Base-by-base conservation (phyloP, 768 basidiomycete species). In the Auricularia sp. region DNA sequence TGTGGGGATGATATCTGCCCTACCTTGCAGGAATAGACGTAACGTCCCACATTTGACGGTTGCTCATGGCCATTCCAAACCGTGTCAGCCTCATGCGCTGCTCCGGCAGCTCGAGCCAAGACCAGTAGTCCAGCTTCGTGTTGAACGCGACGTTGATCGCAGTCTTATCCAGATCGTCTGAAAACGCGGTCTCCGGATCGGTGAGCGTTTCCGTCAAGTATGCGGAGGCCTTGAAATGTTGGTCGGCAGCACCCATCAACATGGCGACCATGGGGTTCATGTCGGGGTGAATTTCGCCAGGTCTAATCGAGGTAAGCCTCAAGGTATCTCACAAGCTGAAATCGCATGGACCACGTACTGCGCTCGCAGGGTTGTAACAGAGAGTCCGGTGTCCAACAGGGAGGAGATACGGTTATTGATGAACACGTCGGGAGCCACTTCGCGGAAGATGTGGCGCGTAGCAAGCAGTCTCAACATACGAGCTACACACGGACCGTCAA, bases 31-130 rank as follows among this genome's bases (percentile, higher is more conserved):
- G 29, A 54, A 54, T 54, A 8, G 29, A 29, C n/a, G 29, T 29
- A 54, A n/a, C 53, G 18, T n/a, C n/a, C 53, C n/a, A n/a, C 53
- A 54, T 54, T n/a, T 29, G 53, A n/a, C 29, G 18, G 14, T 61
- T 65, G 56, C 67, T 64, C 72, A 79, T 78, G 7, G 71, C 77
- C 3, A 71, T 66, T 1, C 67, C 69, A 60, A 78, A 78, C 1
- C 76, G 72, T 2, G 65, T 65, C 16, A 70, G 66, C 18, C 69
- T 61, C 3, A 29, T 62, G 36, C 67, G 60, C 61, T 76, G 76
- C 56, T 68, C 70, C 11, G 77, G 72, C 8, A 66, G 54, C 33
- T 72, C 69, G 18, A 68, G 69, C 58, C 67, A 72, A 0, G 70
- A 68, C 71, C 74, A 79, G 5, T 74, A 29, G 1, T 71, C 65